Conservation (phyloP, 345 rosid genomes). For the Lepidium aucheri region DNA sequence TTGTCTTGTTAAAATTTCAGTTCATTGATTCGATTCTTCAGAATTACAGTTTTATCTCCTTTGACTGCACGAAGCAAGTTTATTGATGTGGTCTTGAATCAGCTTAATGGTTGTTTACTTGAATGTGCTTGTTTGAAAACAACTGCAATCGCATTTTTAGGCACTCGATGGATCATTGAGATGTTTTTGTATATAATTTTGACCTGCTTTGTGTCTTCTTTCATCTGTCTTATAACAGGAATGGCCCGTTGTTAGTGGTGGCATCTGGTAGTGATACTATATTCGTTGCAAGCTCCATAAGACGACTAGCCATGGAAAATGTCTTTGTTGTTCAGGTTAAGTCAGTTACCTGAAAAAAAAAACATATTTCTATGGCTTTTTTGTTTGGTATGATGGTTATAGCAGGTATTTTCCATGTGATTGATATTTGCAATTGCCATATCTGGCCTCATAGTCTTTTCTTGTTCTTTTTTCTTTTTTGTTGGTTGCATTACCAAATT, state of each 20-base stretch:
- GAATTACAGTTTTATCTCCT: neutral
- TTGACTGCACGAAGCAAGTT: neutral
- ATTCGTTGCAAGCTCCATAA: conserved; percentile 67
- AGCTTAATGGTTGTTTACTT: neutral
- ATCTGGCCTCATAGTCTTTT: neutral
- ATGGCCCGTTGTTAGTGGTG: conserved; percentile 79
- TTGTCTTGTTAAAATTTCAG: neutral
- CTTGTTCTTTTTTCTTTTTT: neutral
- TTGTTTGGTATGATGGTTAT: neutral
- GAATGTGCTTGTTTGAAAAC: neutral
- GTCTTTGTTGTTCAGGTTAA: conserved; percentile 89
- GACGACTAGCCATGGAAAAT: conserved; percentile 59
- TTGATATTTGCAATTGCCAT: neutral
- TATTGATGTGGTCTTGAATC: neutral
- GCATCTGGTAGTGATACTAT: conserved; percentile 89
- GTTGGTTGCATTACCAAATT: neutral
- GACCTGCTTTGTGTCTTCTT: neutral
- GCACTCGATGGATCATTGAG: neutral
- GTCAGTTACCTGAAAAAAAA: neutral
- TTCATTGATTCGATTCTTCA: neutral
- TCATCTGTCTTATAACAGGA: conserved; percentile 29
- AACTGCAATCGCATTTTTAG: neutral
- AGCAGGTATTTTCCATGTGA: neutral
- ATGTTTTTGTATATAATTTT: neutral
- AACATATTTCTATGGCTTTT: neutral